Base-by-base conservation (phyloP, 2,329 filamentous ascomycete genomes). In the Alternaria sp. region DNA sequence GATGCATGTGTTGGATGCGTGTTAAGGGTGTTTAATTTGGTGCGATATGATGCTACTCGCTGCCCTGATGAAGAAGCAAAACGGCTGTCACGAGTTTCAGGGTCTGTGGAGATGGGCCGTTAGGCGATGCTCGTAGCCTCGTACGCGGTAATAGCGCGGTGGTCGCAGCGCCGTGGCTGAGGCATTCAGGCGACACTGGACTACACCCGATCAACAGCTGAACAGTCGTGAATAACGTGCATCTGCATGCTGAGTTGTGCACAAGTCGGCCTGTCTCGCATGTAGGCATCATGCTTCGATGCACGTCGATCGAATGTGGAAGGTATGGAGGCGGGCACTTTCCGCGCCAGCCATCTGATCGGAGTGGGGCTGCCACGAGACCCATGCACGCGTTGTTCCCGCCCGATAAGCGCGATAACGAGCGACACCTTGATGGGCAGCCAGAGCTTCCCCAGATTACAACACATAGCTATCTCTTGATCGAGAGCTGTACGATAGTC, bases 351-450 rank as follows among this genome's bases (percentile, higher is more conserved):
- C 58, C 62, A 65, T 56, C 59, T 61, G 62, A 67, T 59, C 45
- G 15, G 8, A 45, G 57, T 59, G 54, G 67, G 59, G 54, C 54
- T 63, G 63, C 64, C 66, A 69, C 66, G 68, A 44, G 68, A 60
- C 60, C 57, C 64, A 36, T 66, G 66, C 68, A 70, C 66, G 66
- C 64, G 66, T 55, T 47, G 54, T 15, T 52, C 49, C 49, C 49
- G 28, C 21, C 47, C 56, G 68, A 70, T 70, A 70, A 70, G 63
- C 59, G n/a, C 61, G 66, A 69, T 69, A 70, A 65, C 47, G 55
- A 30, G 28, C 46, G 47, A 62, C 55, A 69, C 66, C 66, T 19
- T 67, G 64, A 64, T 66, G 66, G 61, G 36, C 57, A 64, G 32
- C 43, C 19, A 49, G 52, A 46, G 44, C 30, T 47, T 55, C 57